Evolutionary conservation across 306 rosid species (phyloP).

Genomic region (Biancaea sappan): DNA sequence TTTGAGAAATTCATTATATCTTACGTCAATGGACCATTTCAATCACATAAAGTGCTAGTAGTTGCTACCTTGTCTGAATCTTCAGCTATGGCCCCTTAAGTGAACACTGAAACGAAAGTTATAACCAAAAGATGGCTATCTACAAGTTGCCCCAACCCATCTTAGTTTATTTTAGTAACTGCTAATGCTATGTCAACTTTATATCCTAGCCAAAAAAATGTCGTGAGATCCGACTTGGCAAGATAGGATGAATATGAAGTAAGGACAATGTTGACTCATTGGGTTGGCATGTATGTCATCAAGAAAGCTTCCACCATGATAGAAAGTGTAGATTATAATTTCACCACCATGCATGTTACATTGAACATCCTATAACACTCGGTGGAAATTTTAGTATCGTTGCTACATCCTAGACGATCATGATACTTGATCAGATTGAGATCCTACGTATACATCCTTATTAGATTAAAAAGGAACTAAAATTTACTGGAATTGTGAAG

Average conservation of each 20-base stretch:
- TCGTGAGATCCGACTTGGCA: not conserved
- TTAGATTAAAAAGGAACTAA: slow-evolving; percentile 22
- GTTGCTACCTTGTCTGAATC: not conserved
- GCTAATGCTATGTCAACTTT: not conserved
- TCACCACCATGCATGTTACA: not conserved
- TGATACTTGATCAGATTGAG: slow-evolving; percentile 3
- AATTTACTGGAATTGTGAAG: slow-evolving; percentile 36
- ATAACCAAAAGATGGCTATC: not conserved
- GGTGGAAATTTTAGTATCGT: slow-evolving; percentile 5
- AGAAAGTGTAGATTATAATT: not conserved
- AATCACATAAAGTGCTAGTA: not conserved
- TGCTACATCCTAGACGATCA: slow-evolving; percentile 26
- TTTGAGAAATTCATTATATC: no score
- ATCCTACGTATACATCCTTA: slow-evolving; percentile 28
- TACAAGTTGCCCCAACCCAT: not conserved
- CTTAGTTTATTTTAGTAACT: not conserved
- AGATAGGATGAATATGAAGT: not conserved
- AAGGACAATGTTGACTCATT: not conserved
- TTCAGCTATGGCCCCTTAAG: not conserved
- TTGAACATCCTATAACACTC: not conserved
- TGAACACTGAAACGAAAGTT: not conserved
- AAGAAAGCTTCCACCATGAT: not conserved
- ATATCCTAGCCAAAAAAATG: not conserved
- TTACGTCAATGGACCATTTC: not conserved
- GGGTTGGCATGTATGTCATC: slow-evolving; percentile 7